Base-by-base conservation (phyloP, 1,284 basidiomycete species). In the Ceratobasidium papillatum region DNA sequence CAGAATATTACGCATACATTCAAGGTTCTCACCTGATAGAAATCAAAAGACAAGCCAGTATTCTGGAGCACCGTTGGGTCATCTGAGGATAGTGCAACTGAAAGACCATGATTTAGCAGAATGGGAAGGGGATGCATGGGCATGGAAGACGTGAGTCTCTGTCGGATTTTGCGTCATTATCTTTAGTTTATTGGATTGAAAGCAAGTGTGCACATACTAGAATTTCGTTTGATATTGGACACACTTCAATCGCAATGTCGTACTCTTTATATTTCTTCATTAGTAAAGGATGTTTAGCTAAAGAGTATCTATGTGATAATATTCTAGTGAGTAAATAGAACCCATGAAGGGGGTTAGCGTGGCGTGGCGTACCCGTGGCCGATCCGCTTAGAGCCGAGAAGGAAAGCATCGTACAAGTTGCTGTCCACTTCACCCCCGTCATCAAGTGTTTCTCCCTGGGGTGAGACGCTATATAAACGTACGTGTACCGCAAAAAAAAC, bases 391-490 rank as follows among this genome's bases (percentile, higher is more conserved):
- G 82, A 81, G 30, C 79, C 81, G 0, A 77, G 61, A 0, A 77
- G 54, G 14, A 77, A 59, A 3, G 76, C 76, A 36, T 77, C 76
- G 22, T 75, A 75, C 11, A 94, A 82, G 79, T 94, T 94, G 64
- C 86, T 80, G 78, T 94, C 93, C 17, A 90, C 88, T 22, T 59
- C 58, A 38, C 72, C 73, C 7, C 73, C 74, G 61, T 75, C 74
- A 9, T 74, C 73, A 27, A 75, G 66, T 4, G 75, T 75, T 65
- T 77, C 76, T 22, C 73, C 71, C 54, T 47, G 49, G 43, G 17
- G 92, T 92, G 89, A n/a, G n/a, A 91, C 84, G 0, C 92, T 94
- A 81, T 94, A 91, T 22, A 38, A 41, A 1, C 49, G 14, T 19
- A 19, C 17, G 8, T 27, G 34, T 4, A 27, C 25, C 11, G 30